phyloP scores from a whole-genome alignment of 202 grass and related monocot genomes.

The Panicum virgatum region DNA sequence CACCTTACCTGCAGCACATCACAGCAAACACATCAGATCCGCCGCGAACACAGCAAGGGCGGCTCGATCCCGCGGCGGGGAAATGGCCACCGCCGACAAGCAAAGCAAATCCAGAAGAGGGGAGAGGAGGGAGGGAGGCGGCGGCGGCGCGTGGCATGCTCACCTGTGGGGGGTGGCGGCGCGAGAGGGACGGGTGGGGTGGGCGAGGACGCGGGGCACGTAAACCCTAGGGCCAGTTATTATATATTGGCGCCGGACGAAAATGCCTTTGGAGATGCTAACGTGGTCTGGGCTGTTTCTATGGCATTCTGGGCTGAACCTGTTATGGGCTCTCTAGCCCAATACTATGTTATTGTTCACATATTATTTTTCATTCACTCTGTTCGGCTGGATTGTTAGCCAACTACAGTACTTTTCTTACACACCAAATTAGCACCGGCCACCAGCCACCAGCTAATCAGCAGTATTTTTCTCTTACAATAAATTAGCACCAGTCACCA shows the following conservation, averaged over 20 bases:
- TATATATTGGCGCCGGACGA: conserved; percentile 40
- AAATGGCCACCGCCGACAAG: not conserved
- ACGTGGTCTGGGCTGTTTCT: not conserved
- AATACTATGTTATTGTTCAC: not conserved
- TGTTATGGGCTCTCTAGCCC: not conserved
- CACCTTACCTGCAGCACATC: conserved; percentile 34
- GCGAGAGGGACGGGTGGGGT: not conserved
- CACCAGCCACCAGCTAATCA: too few species aligned
- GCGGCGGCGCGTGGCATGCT: not conserved
- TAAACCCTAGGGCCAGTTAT: conserved; percentile 47
- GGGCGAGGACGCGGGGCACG: conserved; percentile 15
- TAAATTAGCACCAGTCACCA: too few species aligned
- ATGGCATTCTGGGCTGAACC: not conserved
- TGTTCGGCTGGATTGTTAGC: too few species aligned
- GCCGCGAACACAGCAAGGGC: not conserved
- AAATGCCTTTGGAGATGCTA: conserved; percentile 36
- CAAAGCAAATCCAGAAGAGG: not conserved
- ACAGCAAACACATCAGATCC: conserved; percentile 34
- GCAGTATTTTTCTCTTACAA: too few species aligned
- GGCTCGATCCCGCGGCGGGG: not conserved
- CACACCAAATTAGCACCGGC: too few species aligned
- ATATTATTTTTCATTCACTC: not conserved
- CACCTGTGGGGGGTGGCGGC: conserved; percentile 36
- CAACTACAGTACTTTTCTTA: too few species aligned
- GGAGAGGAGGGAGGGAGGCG: not conserved